Conservation (phyloP, 2,329 filamentous ascomycete species). For the Cladosporium sp. region DNA sequence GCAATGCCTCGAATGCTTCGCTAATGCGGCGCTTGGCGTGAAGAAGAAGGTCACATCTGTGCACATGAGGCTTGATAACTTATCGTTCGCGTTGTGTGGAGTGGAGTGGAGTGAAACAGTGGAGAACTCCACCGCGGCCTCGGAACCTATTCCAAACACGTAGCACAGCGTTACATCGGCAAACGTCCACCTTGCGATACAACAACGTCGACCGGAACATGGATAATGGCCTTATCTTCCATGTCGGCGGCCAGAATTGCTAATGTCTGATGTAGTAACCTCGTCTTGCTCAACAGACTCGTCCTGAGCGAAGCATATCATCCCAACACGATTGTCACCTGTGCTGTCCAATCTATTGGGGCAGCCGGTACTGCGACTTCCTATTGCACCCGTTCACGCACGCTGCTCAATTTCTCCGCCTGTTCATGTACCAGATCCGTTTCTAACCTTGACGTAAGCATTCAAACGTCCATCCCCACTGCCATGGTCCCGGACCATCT, state of each 20-base stretch:
- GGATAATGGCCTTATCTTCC: too few species aligned
- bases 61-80: background rate
- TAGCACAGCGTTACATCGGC: too few species aligned
- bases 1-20: background rate
- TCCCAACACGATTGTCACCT: too few species aligned
- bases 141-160: background rate
- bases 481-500: background rate
- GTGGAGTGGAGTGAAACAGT: background rate
- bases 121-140: background rate
- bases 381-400: too few species aligned
- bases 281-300: too few species aligned
- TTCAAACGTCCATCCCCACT: background rate
- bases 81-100: background rate
- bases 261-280: too few species aligned
- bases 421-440: background rate
- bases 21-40: background rate
- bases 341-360: too few species aligned
- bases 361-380: too few species aligned
- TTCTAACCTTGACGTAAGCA: background rate
- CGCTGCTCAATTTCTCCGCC: too few species aligned
- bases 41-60: conserved; percentile 1
- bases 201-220: too few species aligned
- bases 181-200: background rate
- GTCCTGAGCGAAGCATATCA: too few species aligned
- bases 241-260: too few species aligned